These are phyloP conservation scores for Rhizopus arrhizus DNA, from an alignment of 371 early-diverging fungal genomes.

Conservation along the genomic window DNA sequence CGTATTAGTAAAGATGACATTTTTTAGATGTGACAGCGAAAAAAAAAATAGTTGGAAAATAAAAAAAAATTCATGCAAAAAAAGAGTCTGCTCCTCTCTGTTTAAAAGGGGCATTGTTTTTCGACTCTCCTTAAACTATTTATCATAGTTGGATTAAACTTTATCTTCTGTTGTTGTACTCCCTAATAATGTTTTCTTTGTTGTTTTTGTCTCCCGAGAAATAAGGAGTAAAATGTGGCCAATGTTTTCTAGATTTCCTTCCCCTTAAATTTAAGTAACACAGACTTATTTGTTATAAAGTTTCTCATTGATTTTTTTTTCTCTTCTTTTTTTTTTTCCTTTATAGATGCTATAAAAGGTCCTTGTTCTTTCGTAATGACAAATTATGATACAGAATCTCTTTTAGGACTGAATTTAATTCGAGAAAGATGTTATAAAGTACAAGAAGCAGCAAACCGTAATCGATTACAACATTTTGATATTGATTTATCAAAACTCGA, in stretches of 20 bases:
- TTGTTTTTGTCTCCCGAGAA: background rate
- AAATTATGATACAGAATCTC: conserved; percentile 40
- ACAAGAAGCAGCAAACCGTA: conserved; percentile 61
- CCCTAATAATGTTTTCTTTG: background rate
- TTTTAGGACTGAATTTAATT: conserved; percentile 75
- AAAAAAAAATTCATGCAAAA: background rate
- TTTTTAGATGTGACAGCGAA: conserved; percentile 5
- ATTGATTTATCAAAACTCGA: conserved; percentile 67
- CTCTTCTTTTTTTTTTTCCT: background rate
- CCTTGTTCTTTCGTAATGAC: background rate
- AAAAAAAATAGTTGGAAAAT: background rate
- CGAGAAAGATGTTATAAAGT: conserved; percentile 75
- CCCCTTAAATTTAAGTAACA: conserved; percentile 5
- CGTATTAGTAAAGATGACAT: background rate
- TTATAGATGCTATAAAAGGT: background rate
- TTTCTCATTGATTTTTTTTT: background rate
- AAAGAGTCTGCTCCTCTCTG: background rate
- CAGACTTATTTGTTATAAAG: too few species aligned
- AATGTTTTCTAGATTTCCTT: background rate
- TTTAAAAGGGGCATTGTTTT: background rate
- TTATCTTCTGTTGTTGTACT: background rate
- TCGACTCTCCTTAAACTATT: background rate
- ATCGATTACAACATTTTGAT: conserved; percentile 71
- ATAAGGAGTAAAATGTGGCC: conserved; percentile 1
- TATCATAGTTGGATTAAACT: background rate